Evolutionary conservation across 2,329 filamentous ascomycete species (phyloP), one percentile per base, ranked within the genome.

Genomic region (Phyllosticta capitalensis): DNA sequence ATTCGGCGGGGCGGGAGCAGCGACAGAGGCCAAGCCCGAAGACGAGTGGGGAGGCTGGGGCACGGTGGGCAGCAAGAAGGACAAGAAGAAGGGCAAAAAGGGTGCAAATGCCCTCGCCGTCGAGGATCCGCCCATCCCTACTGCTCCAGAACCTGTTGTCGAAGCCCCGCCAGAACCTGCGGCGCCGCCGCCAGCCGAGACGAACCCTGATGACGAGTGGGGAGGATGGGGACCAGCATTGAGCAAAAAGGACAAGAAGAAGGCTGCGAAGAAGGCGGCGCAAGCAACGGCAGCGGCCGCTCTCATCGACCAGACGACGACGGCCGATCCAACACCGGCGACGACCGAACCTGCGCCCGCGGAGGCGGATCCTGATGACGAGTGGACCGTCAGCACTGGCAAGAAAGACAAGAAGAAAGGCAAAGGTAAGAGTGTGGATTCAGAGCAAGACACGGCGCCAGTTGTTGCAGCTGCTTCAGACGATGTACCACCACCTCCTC

Each of bases 191-290:
- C 17, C 55, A 14, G 45, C 4, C 10, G 30, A 30, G 9, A 12
- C 61, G 64, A 49, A 67, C 68, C 59, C 63, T 26, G 52, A 52
- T 9, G 52, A 55, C 28, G 10, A 20, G 5, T 57, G 55, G 52
- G 52, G 52, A 6, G 55, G 30, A 20, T 55, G 52, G 58, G 58
- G 58, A 22, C 50, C 21, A 5, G 58, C 58, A 5, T 2, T 53
- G 10, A 58, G 62, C 55, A 54, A 54, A 28, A 69, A 71, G 56
- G 66, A 71, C 30, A 71, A 71, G 63, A 71, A 71, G 64, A 71
- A 70, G 56, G 69, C 70, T 64, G 69, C 71, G 62, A 70, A 71
- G 61, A 66, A 63, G 24, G 62, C 71, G 7, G 67, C 68, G 50
- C 67, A 68, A 7, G 67, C 67, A 5, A 45, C 33, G 17, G 38